Conservation (phyloP, 2,329 filamentous ascomycete genomes). For the Claviceps digitariae region DNA sequence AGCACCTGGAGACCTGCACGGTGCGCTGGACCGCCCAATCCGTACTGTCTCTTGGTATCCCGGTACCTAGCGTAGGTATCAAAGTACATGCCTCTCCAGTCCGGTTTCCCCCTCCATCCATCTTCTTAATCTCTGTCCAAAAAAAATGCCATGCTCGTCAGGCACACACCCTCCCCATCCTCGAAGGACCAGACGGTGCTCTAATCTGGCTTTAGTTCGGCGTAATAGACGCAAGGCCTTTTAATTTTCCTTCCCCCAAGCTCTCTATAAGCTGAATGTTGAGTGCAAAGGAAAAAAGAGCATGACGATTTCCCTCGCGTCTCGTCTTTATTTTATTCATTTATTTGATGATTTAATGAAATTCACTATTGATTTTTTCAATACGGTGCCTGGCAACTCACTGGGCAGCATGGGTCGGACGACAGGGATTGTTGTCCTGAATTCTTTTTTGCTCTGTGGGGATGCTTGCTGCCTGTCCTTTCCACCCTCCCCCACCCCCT, state of each 20-base stretch:
- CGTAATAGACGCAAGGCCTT: slow-evolving; percentile 1
- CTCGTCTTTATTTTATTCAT: no score
- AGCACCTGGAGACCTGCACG: background rate
- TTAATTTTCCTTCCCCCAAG: background rate
- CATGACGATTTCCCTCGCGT: no score
- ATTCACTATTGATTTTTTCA: background rate
- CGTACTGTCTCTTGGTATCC: background rate
- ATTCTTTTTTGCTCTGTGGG: background rate
- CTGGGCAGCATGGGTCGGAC: background rate
- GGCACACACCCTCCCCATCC: background rate
- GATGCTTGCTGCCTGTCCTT: no score
- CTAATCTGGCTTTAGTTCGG: background rate
- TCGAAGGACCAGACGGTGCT: background rate
- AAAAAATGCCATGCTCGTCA: background rate
- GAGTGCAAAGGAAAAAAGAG: background rate
- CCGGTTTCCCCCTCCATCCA: background rate
- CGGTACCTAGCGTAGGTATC: no score
- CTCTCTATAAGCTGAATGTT: background rate
- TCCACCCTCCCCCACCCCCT: background rate
- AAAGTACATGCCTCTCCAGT: background rate
- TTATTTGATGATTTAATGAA: no score
- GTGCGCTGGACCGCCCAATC: background rate
- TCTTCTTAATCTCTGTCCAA: background rate
- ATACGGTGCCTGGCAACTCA: background rate
- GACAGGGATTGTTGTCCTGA: background rate